Evolutionary conservation across 108 stramenopile species (phyloP).

Genomic region (Aurantiochytrium sp.): DNA sequence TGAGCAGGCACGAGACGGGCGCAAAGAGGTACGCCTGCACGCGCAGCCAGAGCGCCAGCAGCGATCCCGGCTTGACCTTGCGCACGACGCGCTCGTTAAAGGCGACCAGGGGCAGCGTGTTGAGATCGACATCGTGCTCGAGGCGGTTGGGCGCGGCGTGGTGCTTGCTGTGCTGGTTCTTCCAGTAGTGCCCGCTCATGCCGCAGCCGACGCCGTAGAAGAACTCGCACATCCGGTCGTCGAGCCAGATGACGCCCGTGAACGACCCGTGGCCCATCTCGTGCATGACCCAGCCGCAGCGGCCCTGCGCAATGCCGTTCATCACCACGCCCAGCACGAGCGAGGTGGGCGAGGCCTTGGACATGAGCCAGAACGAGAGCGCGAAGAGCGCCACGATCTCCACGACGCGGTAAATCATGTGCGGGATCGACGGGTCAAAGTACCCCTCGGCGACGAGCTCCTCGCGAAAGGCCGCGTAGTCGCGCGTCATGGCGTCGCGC

Average conservation of each 20-base stretch:
- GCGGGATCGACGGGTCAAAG: not conserved
- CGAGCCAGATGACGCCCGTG: slow-evolving; percentile 31
- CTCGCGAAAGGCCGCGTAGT: slow-evolving; percentile 2
- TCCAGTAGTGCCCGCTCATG: slow-evolving; percentile 60
- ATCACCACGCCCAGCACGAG: not conserved
- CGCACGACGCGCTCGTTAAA: slow-evolving; percentile 73
- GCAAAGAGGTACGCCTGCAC: slow-evolving; percentile 32
- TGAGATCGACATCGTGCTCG: slow-evolving; percentile 70
- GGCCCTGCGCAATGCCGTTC: slow-evolving; percentile 22
- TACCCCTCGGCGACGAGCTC: slow-evolving; percentile 34
- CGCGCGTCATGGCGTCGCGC: not conserved
- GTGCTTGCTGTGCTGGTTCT: slow-evolving; percentile 89
- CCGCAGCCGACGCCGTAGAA: slow-evolving; percentile 47
- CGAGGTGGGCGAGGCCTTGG: too few species aligned
- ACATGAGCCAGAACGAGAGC: slow-evolving; percentile 11
- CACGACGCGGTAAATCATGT: slow-evolving; percentile 27
- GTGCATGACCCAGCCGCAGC: slow-evolving; percentile 48
- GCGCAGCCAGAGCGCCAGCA: slow-evolving; percentile 25
- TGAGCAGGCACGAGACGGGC: slow-evolving; percentile 30
- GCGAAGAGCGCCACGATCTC: slow-evolving; percentile 29
- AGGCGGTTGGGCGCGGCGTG: slow-evolving; percentile 97
- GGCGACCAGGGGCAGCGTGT: slow-evolving; percentile 97
- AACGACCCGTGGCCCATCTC: slow-evolving; percentile 42
- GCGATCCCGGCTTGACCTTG: not conserved
- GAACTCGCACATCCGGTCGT: slow-evolving; percentile 22